Evolutionary conservation across 1,284 basidiomycete genomes (phyloP), one percentile per base, ranked within the genome.

Genomic region (Porodaedalea pini): DNA sequence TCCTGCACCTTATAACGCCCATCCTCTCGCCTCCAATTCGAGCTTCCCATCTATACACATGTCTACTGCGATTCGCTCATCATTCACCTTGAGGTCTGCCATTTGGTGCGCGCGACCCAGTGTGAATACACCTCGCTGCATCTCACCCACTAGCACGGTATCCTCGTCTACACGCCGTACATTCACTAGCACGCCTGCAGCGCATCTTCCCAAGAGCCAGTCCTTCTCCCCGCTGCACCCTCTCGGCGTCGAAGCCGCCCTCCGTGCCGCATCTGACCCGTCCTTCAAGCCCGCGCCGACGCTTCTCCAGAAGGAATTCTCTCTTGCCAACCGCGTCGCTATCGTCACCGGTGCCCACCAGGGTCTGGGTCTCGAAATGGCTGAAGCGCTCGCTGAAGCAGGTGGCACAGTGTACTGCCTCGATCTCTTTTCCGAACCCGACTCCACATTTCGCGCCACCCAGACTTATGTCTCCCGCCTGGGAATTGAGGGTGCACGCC

Each of bases 291-390:
- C 74, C 15, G 70, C 69, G 4, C 70, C 79, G 25, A 81, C 78
- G 68, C 78, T 90, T 64, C 85, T 80, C 27, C 93, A 41, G n/a
- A n/a, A n/a, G n/a, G n/a, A n/a, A n/a, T n/a, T n/a, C n/a, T n/a
- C n/a, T n/a, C n/a, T n/a, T n/a, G 74, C 73, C 17, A 85, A 85
- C 65, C 83, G 87, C 23, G 88, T 90, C 15, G 85, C 81, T 34
- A 75, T 93, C 60, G 82, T 92, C 44, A 88, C 90, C 0, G 90
- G 90, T 7, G 91, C 78, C 2, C 90, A 89, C 65, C 79, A 90
- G 49, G 92, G 92, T 1, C 79, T 94, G 10, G 91, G 92, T 3
- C 79, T 94, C 39, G 89, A 91, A 71, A 87, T 90, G 81, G 89
- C 89, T 31, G 75, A 91, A 56, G 82, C 85, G 2, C 73, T 91